Percentiles rank a stretch among this genome's conserved stretches.
These are phyloP conservation scores for Paxillus rubicundulus DNA, from an alignment of 768 basidiomycete genomes.

Conservation along the genomic window DNA sequence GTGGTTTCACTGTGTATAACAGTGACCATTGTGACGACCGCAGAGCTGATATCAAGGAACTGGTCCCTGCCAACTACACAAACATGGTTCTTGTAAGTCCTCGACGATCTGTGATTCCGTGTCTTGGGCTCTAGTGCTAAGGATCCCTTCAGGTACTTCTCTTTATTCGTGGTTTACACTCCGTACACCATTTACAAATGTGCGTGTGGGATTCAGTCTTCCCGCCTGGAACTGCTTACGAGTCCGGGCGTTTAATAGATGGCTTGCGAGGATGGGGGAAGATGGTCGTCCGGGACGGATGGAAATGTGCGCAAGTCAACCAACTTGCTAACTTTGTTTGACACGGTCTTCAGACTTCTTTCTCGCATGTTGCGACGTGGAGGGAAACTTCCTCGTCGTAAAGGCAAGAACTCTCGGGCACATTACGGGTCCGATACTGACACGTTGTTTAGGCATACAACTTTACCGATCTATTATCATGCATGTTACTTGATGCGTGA, in stretches of 20 bases:
- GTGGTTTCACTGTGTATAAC: slow-evolving; percentile 86
- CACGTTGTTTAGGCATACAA: slow-evolving; percentile 58
- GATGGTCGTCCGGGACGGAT: slow-evolving; percentile 71
- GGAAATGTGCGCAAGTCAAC: slow-evolving; percentile 65
- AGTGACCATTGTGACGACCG: slow-evolving; percentile 84
- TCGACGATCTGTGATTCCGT: background rate
- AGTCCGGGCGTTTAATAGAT: slow-evolving; percentile 41
- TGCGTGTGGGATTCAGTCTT: slow-evolving; percentile 34
- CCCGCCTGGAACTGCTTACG: background rate
- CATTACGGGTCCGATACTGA: background rate
- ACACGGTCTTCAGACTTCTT: slow-evolving; percentile 55
- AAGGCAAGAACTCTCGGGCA: slow-evolving; percentile 41
- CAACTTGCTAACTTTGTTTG: slow-evolving; percentile 1
- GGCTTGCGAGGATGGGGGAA: slow-evolving; percentile 83
- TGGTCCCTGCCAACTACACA: slow-evolving; percentile 81
- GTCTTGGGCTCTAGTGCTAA: background rate
- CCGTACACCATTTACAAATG: slow-evolving; percentile 90
- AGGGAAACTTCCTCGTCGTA: slow-evolving; percentile 84
- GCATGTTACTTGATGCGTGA: slow-evolving; percentile 89
- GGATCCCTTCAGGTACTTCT: slow-evolving; percentile 59
- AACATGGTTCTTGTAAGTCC: slow-evolving; percentile 74
- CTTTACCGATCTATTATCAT: slow-evolving; percentile 84
- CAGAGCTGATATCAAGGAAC: slow-evolving; percentile 64
- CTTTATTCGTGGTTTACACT: slow-evolving; percentile 72
- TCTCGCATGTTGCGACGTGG: slow-evolving; percentile 78